A percentile compares a stretch with the other conserved stretches of the same genome.
Conservation (phyloP, 2,329 filamentous ascomycete species). For the Ascochyta pisi region DNA sequence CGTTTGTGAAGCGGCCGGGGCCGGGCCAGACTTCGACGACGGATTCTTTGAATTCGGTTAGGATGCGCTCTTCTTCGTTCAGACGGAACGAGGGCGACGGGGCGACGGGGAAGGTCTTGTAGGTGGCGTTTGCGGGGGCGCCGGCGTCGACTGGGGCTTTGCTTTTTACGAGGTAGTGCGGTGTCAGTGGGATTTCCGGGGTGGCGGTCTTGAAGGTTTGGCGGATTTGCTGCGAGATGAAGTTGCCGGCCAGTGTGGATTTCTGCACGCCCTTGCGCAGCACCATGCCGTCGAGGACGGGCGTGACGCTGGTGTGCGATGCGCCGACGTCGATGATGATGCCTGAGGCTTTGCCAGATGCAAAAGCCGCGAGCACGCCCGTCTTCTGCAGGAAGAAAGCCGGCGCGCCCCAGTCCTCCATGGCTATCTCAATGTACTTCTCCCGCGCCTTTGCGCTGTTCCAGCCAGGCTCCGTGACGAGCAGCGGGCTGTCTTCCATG, state of each 20-base stretch:
- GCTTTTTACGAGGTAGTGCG: constrained; percentile 85
- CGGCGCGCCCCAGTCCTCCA: constrained; percentile 95
- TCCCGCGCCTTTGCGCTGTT: constrained; percentile 87
- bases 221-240: constrained; percentile 87
- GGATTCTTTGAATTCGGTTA: constrained; percentile 97
- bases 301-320: constrained; percentile 85
- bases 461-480: constrained; percentile 95
- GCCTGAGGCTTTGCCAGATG: constrained; percentile 89
- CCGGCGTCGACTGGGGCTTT: constrained; percentile 90
- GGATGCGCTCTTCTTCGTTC: constrained; percentile 88
- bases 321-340: constrained; percentile 92
- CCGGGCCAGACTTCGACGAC: constrained; percentile 94
- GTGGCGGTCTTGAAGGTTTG: constrained; percentile 72
- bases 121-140: constrained; percentile 76
- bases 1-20: constrained; percentile 68
- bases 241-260: constrained; percentile 86
- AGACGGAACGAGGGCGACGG: constrained; percentile 75
- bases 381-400: constrained; percentile 93
- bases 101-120: constrained; percentile 70
- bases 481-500: constrained; percentile 84
- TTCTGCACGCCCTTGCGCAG: constrained; percentile 85
- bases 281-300: constrained; percentile 92
- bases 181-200: constrained; percentile 77
- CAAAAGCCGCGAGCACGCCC: constrained; percentile 89
- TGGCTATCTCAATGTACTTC: constrained; percentile 93